Conservation (phyloP, 192 early-diverging fungal species). For the Diversispora eburnea region DNA sequence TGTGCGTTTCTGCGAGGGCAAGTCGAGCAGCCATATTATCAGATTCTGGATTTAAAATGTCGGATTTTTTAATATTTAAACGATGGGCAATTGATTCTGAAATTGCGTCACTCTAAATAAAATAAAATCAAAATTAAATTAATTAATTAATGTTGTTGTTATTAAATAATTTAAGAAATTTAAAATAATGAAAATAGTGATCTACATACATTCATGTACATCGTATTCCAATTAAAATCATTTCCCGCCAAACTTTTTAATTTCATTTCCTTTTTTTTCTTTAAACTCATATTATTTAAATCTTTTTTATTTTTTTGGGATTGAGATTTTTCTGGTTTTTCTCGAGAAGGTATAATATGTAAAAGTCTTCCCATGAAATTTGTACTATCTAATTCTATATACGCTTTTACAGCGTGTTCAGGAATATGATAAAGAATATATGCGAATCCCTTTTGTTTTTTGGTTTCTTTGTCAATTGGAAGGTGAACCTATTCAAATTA, state of each 20-base stretch:
- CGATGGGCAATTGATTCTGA: slow-evolving; percentile 94
- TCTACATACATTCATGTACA: slow-evolving; percentile 93
- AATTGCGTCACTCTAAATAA: slow-evolving; percentile 78
- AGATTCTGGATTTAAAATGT: slow-evolving; percentile 80
- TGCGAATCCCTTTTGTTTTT: slow-evolving; percentile 90
- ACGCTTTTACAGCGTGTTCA: slow-evolving; percentile 92
- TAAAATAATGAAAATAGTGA: too few species aligned
- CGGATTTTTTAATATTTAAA: slow-evolving; percentile 84
- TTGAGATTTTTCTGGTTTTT: slow-evolving; percentile 50
- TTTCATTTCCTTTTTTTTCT: slow-evolving; percentile 80
- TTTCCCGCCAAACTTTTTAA: slow-evolving; percentile 70
- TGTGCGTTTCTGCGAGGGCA: slow-evolving; percentile 96
- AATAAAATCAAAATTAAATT: neutral
- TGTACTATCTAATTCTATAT: slow-evolving; percentile 70
- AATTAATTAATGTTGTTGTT: neutral
- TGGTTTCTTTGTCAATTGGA: slow-evolving; percentile 88
- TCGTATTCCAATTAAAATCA: slow-evolving; percentile 94
- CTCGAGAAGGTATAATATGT: slow-evolving; percentile 85
- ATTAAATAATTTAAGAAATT: neutral
- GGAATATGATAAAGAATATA: slow-evolving; percentile 87
- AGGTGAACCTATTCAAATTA: slow-evolving; percentile 67
- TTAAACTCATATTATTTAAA: slow-evolving; percentile 58
- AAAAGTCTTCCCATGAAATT: slow-evolving; percentile 91
- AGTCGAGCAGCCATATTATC: slow-evolving; percentile 91
- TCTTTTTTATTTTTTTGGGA: slow-evolving; percentile 40